These are phyloP conservation scores for Pleomassaria siparia DNA, from an alignment of 2,329 filamentous ascomycete species.

Conservation along the genomic window DNA sequence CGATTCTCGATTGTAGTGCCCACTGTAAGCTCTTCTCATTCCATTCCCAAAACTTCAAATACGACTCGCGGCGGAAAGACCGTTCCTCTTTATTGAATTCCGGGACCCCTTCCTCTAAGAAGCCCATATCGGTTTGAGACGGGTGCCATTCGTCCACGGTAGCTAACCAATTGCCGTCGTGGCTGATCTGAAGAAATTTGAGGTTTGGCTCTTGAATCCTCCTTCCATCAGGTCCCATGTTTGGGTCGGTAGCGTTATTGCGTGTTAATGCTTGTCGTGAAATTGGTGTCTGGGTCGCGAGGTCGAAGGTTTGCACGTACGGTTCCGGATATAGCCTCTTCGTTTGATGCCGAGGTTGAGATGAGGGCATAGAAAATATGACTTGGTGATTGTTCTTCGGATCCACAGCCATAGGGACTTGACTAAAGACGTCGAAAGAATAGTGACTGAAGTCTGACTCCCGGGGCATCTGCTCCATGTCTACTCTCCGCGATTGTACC, in stretches of 20 bases:
- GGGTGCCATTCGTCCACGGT: slow-evolving; percentile 92
- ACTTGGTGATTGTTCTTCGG: slow-evolving; percentile 45
- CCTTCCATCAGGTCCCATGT: slow-evolving; percentile 70
- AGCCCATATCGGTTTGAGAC: slow-evolving; percentile 66
- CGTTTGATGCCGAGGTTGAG: slow-evolving; percentile 46
- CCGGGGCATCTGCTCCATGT: slow-evolving; percentile 27
- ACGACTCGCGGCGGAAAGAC: slow-evolving; percentile 65
- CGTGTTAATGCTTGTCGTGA: slow-evolving; percentile 86
- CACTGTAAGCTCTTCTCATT: slow-evolving; percentile 58
- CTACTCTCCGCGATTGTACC: slow-evolving; percentile 60
- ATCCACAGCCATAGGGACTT: slow-evolving; percentile 44
- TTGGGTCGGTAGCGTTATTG: slow-evolving; percentile 82
- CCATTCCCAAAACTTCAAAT: slow-evolving; percentile 88
- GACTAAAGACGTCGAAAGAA: slow-evolving; percentile 23
- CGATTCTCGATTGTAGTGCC: slow-evolving; percentile 79
- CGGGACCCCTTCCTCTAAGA: slow-evolving; percentile 49
- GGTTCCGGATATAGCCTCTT: slow-evolving; percentile 48
- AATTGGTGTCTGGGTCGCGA: slow-evolving; percentile 75
- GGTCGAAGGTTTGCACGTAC: slow-evolving; percentile 82
- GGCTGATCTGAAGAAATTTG: slow-evolving; percentile 71
- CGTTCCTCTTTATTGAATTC: slow-evolving; percentile 48
- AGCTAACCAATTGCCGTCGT: slow-evolving; percentile 84
- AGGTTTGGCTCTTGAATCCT: slow-evolving; percentile 77
- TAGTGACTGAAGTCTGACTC: slow-evolving; percentile 20
- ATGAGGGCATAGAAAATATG: slow-evolving; percentile 55